Evolutionary conservation across 2,329 filamentous ascomycete genomes (phyloP), one percentile per base, ranked within the genome.

Genomic region (Trichoderma hamatum): DNA sequence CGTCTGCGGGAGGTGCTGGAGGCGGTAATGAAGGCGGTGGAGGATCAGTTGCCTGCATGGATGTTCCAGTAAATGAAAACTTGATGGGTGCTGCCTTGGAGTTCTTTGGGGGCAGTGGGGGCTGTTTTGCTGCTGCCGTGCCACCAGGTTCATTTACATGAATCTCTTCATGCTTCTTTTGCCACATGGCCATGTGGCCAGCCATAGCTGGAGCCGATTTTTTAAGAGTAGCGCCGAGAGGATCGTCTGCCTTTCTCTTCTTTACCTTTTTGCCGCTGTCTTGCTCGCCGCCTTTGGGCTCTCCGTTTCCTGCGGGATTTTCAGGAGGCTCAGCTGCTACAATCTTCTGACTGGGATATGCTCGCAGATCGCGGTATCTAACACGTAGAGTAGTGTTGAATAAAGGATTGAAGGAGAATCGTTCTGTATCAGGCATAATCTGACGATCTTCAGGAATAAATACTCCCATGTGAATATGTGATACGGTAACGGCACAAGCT

Each of bases 381-480:
- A 94, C 84, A 70, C 88, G 88, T 69, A 92, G 79, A 0, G 85
- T 82, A 1, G 89, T 84, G 73, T 94, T 94, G 72, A 88, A 88
- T 1, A 92, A 82, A 1, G 91, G 90, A 36, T 85, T 84, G 75
- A 95, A 94, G 0, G 90, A 91, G 76, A 89, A 89, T 56, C 81
- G 83, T 16, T 87, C 84, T n/a, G 84, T 86, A 21, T 85, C 85
- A 0, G 85, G 82, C 5, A 84, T 83, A 1, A 82, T 69, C 9
- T 85, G 84, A 62, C 89, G 86, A 60, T 91, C 84, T 54, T 92
- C 90, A 0, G 91, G 92, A 14, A 94, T 87, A 75, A 96, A 96
- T 3, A 96, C 92, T 5, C 92, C 92, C n/a, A 92, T 88, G 72
- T 96, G 92, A 49, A 94, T 94, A 73, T 91, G 93, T 54, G 87